Base-by-base conservation (phyloP, 257 asterid species). In the Buddleja alternifolia region DNA sequence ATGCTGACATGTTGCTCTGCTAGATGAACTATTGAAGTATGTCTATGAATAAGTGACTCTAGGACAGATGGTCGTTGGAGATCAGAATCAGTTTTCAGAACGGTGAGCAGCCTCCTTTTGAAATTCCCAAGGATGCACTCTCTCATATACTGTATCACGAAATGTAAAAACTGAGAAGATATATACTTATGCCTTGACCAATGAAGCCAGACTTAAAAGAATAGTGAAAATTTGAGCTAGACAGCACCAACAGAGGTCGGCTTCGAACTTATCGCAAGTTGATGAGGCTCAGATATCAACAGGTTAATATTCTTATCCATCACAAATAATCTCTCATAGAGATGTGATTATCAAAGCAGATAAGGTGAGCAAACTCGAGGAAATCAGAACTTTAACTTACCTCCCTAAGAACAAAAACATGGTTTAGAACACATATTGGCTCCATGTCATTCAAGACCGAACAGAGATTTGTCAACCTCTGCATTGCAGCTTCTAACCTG, bases 401-500 rank as follows among this genome's bases (percentile, higher is more conserved):
- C 96, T 94, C 99, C 75, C 99, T 87, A 55, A 91, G 90, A 70
- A 94, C 97, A 77, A 94, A 94, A 53, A 94, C 97, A 70, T 94
- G 97, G 90, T 91, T 91, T 34, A 94, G 77, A 70, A 94, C 97
- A 66, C 99, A 94, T 72, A 91, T 94, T 74, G 97, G 97, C 84
- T 94, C 99, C 99, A 94, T 94, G 81, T 91, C 99, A 60, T 91
- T 94, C 82, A 94, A 77, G 68, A 94, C 93, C 16, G 99, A 94
- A 76, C 97, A 94, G 62, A 94, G 97, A 83, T 94, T 94, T 72
- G 95, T 89, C 79, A 91, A 75, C 82, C 97, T 89, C 90, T 91
- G 97, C 93, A 86, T 83, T 59, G 97, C 99, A 65, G 99, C 99
- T 87, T 94, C 99, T 69, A 91, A 78, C 97, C 97, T 94, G 87